Conservation (phyloP, 495 filamentous ascomycete species). For the Bacidia rubella region DNA sequence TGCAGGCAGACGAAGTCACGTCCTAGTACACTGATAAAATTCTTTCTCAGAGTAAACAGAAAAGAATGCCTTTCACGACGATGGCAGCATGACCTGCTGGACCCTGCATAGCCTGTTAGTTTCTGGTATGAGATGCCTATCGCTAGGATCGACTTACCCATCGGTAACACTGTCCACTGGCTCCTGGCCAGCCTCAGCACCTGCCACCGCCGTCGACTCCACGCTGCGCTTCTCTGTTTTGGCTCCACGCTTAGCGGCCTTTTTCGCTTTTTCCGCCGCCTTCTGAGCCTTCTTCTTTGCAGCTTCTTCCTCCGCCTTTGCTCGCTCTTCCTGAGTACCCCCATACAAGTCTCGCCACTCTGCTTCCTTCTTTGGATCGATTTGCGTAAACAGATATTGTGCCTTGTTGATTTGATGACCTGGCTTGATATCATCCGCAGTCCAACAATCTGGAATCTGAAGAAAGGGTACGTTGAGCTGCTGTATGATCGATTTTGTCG, state of each 20-base stretch:
- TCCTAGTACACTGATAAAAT: too few species aligned
- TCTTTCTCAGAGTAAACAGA: too few species aligned
- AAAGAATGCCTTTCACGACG: conserved; percentile 15
- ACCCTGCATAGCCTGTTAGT: conserved; percentile 11
- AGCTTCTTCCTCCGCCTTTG: conserved; percentile 53
- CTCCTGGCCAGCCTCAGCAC: conserved; percentile 18
- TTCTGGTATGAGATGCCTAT: not conserved
- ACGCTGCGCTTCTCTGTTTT: conserved; percentile 34
- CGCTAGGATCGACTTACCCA: conserved; percentile 13
- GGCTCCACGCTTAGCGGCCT: conserved; percentile 40
- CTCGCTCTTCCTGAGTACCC: conserved; percentile 49
- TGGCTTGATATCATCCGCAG: conserved; percentile 34
- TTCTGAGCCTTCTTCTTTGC: conserved; percentile 42
- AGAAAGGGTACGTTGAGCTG: conserved; percentile 56
- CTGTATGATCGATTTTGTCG: conserved; percentile 55
- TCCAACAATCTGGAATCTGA: conserved; percentile 48
- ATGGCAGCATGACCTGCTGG: conserved; percentile 24
- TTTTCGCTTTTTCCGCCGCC: conserved; percentile 41
- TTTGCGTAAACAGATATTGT: conserved; percentile 68
- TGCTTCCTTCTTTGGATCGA: conserved; percentile 66
- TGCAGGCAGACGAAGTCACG: too few species aligned
- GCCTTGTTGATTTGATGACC: conserved; percentile 76
- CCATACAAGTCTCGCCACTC: conserved; percentile 76
- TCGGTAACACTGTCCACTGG: conserved; percentile 27
- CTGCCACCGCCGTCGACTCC: conserved; percentile 24